Percentiles rank a stretch among this genome's conserved stretches.
These are phyloP conservation scores for Yueomyces sp. DNA, from an alignment of 805 yeast species.

Conservation along the genomic window DNA sequence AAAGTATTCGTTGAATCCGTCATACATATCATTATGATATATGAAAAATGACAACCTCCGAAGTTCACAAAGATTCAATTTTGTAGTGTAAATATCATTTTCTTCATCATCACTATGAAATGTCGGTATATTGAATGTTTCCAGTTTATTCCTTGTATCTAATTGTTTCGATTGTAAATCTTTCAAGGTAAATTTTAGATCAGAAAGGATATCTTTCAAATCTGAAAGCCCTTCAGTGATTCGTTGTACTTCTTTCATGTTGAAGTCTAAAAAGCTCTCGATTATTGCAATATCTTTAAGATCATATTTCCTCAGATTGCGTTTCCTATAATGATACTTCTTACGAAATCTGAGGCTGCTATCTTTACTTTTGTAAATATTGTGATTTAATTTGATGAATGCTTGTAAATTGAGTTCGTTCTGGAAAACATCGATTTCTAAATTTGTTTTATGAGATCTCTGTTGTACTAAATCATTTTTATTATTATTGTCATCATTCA, in stretches of 20 bases:
- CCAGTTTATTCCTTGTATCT: no score
- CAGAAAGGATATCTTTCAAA: neutral
- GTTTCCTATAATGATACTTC: neutral
- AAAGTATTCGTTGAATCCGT: neutral
- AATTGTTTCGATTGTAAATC: neutral
- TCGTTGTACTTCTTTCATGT: neutral
- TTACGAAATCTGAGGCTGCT: no score
- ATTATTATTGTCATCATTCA: no score
- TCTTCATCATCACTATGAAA: no score
- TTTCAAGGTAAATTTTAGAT: neutral
- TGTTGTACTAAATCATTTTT: no score
- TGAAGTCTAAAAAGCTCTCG: neutral
- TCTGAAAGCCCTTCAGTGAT: neutral
- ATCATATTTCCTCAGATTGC: neutral
- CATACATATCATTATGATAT: neutral
- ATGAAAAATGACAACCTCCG: neutral
- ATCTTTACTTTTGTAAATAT: conserved; percentile 3
- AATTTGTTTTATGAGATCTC: neutral
- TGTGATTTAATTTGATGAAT: neutral
- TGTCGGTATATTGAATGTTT: no score
- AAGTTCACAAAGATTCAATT: neutral
- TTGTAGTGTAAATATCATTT: neutral
- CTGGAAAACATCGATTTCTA: conserved; percentile 9
- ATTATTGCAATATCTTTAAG: neutral
- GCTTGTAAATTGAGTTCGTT: neutral